Evolutionary conservation across 257 asterid genomes (phyloP), one percentile per base, ranked within the genome.

Genomic region (Solanum sitiens): DNA sequence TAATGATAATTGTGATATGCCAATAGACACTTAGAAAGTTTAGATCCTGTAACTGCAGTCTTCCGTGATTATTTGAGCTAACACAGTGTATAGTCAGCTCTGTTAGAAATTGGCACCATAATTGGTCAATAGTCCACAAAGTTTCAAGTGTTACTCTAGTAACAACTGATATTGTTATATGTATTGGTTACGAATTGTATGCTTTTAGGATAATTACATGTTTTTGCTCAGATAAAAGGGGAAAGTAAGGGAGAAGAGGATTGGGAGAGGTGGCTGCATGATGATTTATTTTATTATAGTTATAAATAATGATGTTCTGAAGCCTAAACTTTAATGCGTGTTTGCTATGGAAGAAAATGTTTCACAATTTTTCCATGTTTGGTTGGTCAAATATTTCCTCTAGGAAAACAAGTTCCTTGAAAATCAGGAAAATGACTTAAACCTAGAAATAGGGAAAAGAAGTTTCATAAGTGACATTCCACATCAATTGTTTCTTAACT

Each of bases 1-100:
- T 96, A 91, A 90, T 65, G 56, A 20, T 84, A 61, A 80, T 87
- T 84, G 90, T 89, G 68, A 53, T 87, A 71, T 84, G 30, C n/a
- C 35, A n/a, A 68, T 85, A 85, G 65, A 82, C 86, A 50, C 71
- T 21, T 82, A 59, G 23, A 42, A 84, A 85, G 87, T 70, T 65
- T n/a, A 30, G 72, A 35, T 39, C 79, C 63, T 84, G 44, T 39
- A 84, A 84, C 40, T 37, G 79, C 72, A 75, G 59, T 32, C 80
- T 16, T 40, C 21, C 50, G n/a, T 35, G 44, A 84, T 83, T 74
- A 20, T 74, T 30, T 27, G 37, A 68, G 18, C 80, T 73, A 47
- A 39, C 32, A 47, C 20, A 21, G 4, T 45, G 40, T 47, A 20
- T 45, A 80, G 85, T 32, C 45, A 16, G n/a, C 61, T 47, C 70